A percentile compares a stretch with the other conserved stretches of the same genome.
These are phyloP conservation scores for Dicorynia guianensis DNA, from an alignment of 306 rosid genomes.

Conservation along the genomic window DNA sequence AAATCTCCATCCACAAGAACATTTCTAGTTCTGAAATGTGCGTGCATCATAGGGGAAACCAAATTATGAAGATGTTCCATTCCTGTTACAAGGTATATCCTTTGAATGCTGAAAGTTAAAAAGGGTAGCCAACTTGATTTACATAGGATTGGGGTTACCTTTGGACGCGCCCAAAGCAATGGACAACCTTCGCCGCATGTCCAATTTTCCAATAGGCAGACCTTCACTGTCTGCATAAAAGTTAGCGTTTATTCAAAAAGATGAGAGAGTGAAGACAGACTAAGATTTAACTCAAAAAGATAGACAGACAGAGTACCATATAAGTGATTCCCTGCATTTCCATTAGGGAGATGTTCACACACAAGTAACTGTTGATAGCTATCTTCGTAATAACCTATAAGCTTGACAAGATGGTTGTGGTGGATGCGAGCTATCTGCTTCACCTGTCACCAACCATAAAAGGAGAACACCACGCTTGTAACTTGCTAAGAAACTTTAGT, in stretches of 20 bases:
- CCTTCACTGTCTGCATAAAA: conserved; percentile 65
- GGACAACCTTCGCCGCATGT: conserved; percentile 59
- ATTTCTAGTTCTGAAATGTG: conserved; percentile 70
- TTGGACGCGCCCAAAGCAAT: conserved; percentile 74
- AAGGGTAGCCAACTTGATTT: not conserved
- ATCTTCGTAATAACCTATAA: conserved; percentile 69
- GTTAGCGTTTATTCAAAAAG: conserved; percentile 25
- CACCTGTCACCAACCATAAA: conserved; percentile 49
- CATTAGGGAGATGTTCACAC: conserved; percentile 66
- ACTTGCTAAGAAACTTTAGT: not conserved
- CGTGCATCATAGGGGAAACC: conserved; percentile 75
- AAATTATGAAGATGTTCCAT: conserved; percentile 68
- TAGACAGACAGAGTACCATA: conserved; percentile 58
- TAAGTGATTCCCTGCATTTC: conserved; percentile 71
- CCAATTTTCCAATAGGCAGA: conserved; percentile 67
- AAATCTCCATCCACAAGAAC: conserved; percentile 68
- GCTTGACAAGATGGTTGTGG: conserved; percentile 63
- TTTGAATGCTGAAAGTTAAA: conserved; percentile 28
- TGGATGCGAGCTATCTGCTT: conserved; percentile 60
- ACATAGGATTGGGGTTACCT: conserved; percentile 50
- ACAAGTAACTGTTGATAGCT: conserved; percentile 68
- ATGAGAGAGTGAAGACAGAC: not conserved
- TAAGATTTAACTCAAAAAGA: conserved; percentile 5
- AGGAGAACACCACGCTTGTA: conserved; percentile 4
- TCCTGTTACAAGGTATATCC: conserved; percentile 52